A percentile compares a stretch with the other conserved stretches of the same genome.
Evolutionary conservation across 140 eudicot genomes (phyloP).

Genomic region (Bidens hawaiensis): DNA sequence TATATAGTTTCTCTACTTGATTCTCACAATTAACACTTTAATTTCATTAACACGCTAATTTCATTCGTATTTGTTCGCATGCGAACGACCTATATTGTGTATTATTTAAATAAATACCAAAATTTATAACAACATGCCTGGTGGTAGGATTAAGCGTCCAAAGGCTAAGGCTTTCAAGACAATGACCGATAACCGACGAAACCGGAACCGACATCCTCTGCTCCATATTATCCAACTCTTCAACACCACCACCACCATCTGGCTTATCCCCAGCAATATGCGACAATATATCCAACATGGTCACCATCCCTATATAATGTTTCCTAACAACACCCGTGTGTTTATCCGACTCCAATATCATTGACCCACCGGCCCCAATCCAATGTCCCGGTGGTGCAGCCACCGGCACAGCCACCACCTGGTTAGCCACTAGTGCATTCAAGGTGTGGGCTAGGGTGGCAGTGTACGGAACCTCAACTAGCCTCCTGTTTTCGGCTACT

Average conservation of each 20-base stretch:
- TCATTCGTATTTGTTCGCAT: no score
- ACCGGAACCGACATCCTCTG: slow-evolving; percentile 70
- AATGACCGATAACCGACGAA: slow-evolving; percentile 80
- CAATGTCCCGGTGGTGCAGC: slow-evolving; percentile 99
- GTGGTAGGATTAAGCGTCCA: slow-evolving; percentile 85
- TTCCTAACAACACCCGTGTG: slow-evolving; percentile 83
- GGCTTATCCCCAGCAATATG: slow-evolving; percentile 59
- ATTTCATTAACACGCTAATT: no score
- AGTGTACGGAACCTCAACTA: slow-evolving; percentile 93
- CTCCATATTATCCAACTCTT: slow-evolving; percentile 34
- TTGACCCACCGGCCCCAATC: slow-evolving; percentile 99
- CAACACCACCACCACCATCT: neutral
- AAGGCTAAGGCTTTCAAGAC: slow-evolving; percentile 78
- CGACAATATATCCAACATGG: slow-evolving; percentile 83
- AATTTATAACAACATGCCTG: slow-evolving; percentile 24
- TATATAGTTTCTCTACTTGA: no score
- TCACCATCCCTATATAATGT: slow-evolving; percentile 92
- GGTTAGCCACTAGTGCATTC: slow-evolving; percentile 76
- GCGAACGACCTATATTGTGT: no score
- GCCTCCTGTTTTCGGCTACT: slow-evolving; percentile 38
- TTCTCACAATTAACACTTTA: no score
- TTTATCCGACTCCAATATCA: slow-evolving; percentile 90
- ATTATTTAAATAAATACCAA: no score
- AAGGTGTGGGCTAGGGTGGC: slow-evolving; percentile 80
- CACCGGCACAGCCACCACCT: slow-evolving; percentile 84